These are phyloP conservation scores for Auriculariales sp. DNA, from an alignment of 768 basidiomycete genomes.

Conservation along the genomic window DNA sequence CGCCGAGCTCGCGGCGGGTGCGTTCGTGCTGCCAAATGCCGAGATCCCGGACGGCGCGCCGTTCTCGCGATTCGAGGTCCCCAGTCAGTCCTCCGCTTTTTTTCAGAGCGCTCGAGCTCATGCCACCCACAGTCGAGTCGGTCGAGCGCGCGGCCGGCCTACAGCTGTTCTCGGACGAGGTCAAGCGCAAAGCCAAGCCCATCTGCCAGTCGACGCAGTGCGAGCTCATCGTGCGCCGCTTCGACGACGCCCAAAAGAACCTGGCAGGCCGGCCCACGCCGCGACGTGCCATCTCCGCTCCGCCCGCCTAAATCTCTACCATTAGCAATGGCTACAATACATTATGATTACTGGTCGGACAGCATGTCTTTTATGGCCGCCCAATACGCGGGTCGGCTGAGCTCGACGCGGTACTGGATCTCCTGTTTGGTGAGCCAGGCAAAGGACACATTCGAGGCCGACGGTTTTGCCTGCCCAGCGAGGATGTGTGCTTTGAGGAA, in stretches of 20 bases:
- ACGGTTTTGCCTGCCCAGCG: conserved; percentile 64
- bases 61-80: conserved; percentile 66
- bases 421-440: conserved; percentile 95
- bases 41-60: conserved; percentile 74
- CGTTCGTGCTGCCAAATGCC: conserved; percentile 94
- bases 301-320: conserved; percentile 12
- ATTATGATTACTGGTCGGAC: conserved; percentile 35
- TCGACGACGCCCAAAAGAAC: conserved; percentile 75
- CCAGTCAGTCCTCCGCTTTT: conserved; percentile 35
- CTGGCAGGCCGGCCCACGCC: conserved; percentile 13
- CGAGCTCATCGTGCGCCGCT: conserved; percentile 72
- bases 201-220: conserved; percentile 86
- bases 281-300: conserved; percentile 38
- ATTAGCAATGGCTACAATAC: conserved; percentile 3
- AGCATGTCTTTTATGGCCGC: conserved; percentile 62
- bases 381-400: conserved; percentile 69
- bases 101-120: background rate
- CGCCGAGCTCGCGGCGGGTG: conserved; percentile 72
- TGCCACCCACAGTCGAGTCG: conserved; percentile 50
- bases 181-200: conserved; percentile 64
- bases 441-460: conserved; percentile 37
- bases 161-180: conserved; percentile 65
- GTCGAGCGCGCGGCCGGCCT: conserved; percentile 87
- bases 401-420: conserved; percentile 54
- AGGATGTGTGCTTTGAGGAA: conserved; percentile 92